phyloP scores from a whole-genome alignment of 2,329 filamentous ascomycete species.

The Arthrinium puccinioides region DNA sequence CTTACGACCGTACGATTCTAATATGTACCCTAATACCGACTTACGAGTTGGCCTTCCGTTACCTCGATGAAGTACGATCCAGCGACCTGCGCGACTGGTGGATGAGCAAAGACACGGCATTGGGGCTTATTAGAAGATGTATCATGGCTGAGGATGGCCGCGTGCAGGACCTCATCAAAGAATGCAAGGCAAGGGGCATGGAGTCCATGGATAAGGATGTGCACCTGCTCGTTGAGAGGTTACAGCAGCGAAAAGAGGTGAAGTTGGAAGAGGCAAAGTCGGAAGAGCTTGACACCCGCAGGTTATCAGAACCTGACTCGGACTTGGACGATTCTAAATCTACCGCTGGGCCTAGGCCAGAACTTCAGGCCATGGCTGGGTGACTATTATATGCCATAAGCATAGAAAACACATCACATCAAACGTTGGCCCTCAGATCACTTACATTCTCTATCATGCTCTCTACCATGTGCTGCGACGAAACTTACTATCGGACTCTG shows the following conservation, averaged over 20 bases:
- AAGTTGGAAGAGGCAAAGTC: no score
- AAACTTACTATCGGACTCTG: no score
- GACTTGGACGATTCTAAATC: no score
- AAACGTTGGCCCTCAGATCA: no score
- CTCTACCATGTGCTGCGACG: no score
- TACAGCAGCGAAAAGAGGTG: constrained; percentile 3
- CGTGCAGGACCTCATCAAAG: constrained; percentile 23
- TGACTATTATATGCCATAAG: no score
- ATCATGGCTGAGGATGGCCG: constrained; percentile 24
- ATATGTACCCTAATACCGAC: constrained; percentile 23
- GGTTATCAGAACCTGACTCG: no score
- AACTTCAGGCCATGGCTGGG: no score
- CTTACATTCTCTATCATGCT: no score
- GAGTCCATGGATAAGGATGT: constrained; percentile 16
- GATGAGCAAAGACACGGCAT: constrained; percentile 22
- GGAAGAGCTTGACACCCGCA: no score
- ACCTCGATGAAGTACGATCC: constrained; percentile 19
- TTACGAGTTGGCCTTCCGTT: constrained; percentile 25
- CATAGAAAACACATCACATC: no score
- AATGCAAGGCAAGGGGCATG: constrained; percentile 19
- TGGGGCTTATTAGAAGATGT: constrained; percentile 25
- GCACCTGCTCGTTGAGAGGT: constrained; percentile 10
- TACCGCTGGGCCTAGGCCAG: no score
- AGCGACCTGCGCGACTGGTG: constrained; percentile 15
- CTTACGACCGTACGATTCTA: constrained; percentile 24